phyloP scores from a whole-genome alignment of 495 filamentous ascomycete species.

The Hyaloscypha hepaticicola region DNA sequence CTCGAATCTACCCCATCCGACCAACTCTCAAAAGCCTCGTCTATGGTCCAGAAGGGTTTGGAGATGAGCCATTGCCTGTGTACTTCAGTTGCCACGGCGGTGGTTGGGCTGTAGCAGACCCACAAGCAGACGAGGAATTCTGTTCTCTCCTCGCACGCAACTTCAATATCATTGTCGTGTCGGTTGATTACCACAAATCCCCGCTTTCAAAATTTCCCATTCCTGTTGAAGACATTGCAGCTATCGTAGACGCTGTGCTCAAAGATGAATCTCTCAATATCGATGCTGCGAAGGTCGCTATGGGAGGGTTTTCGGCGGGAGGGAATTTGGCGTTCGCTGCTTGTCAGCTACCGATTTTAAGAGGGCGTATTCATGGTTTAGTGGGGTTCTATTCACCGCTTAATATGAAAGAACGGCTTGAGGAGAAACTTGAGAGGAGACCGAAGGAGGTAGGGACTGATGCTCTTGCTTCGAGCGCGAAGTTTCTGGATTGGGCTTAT shows the following conservation, averaged over 20 bases:
- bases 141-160: slow-evolving; percentile 33
- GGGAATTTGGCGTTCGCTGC: slow-evolving; percentile 36
- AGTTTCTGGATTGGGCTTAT: slow-evolving; percentile 38
- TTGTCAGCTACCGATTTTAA: slow-evolving; percentile 32
- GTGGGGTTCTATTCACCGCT: slow-evolving; percentile 37
- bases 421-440: slow-evolving; percentile 32
- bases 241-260: slow-evolving; percentile 24
- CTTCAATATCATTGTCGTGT: slow-evolving; percentile 37
- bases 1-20: slow-evolving; percentile 31
- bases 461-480: slow-evolving; percentile 31
- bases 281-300: slow-evolving; percentile 29
- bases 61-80: slow-evolving; percentile 32
- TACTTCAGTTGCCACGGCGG: slow-evolving; percentile 42
- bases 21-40: slow-evolving; percentile 36
- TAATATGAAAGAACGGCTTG: slow-evolving; percentile 32
- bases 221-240: slow-evolving; percentile 34
- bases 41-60: slow-evolving; percentile 36
- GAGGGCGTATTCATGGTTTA: slow-evolving; percentile 33
- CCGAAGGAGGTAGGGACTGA: slow-evolving; percentile 28
- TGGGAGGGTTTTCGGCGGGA: slow-evolving; percentile 42
- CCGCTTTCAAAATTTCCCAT: slow-evolving; percentile 36
- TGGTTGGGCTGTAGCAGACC: slow-evolving; percentile 35
- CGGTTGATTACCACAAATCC: slow-evolving; percentile 38
- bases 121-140: slow-evolving; percentile 36
- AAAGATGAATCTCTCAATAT: slow-evolving; percentile 30